A percentile compares a stretch with the other conserved stretches of the same genome.
phyloP scores from a whole-genome alignment of 805 yeast species.

The Ogataea minuta region DNA sequence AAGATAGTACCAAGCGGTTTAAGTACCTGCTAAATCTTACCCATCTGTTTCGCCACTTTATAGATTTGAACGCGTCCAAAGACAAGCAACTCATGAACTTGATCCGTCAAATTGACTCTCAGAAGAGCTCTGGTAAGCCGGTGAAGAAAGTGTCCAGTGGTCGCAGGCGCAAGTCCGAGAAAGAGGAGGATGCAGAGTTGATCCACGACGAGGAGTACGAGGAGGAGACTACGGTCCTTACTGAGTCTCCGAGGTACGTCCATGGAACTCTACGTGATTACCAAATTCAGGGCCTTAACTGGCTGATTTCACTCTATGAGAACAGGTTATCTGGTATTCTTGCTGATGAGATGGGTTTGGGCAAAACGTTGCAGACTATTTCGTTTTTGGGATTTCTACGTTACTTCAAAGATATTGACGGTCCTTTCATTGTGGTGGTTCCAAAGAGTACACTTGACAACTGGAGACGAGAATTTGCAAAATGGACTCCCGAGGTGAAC shows the following conservation, averaged over 20 bases:
- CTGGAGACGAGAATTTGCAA: slow-evolving; percentile 92
- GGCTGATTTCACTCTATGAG: slow-evolving; percentile 88
- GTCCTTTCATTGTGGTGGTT: slow-evolving; percentile 88
- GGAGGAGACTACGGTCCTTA: slow-evolving; percentile 64
- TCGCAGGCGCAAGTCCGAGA: slow-evolving; percentile 84
- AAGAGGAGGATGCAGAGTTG: slow-evolving; percentile 93
- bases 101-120: slow-evolving; percentile 54
- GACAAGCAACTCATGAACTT: slow-evolving; percentile 68
- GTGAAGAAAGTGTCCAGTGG: slow-evolving; percentile 20
- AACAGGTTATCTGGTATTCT: slow-evolving; percentile 87
- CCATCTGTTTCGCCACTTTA: slow-evolving; percentile 83
- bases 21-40: slow-evolving; percentile 78
- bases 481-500: slow-evolving; percentile 95
- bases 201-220: slow-evolving; percentile 76
- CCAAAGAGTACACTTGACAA: slow-evolving; percentile 96
- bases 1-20: slow-evolving; percentile 75
- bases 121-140: slow-evolving; percentile 38
- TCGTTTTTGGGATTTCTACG: slow-evolving; percentile 87
- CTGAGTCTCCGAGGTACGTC: slow-evolving; percentile 80
- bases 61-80: slow-evolving; percentile 74
- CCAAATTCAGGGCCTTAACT: slow-evolving; percentile 92
- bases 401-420: slow-evolving; percentile 72
- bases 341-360: slow-evolving; percentile 98
- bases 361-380: slow-evolving; percentile 93
- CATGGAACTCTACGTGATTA: slow-evolving; percentile 83